phyloP scores from a whole-genome alignment of 345 rosid genomes.

The Eutrema heterophyllum region DNA sequence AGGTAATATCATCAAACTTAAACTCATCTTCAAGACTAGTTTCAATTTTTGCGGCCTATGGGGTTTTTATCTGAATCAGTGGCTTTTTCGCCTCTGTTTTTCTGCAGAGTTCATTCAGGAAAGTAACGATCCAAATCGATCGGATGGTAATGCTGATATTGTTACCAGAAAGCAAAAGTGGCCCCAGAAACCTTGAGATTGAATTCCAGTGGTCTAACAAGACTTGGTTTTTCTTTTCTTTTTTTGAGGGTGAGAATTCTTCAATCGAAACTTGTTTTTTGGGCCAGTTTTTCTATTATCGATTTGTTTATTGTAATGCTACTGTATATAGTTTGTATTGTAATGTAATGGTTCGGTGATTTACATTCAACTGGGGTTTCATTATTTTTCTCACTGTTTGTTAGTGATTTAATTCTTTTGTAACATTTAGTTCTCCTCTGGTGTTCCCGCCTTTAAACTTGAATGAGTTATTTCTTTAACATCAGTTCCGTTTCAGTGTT shows the following conservation, averaged over 20 bases:
- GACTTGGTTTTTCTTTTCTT: not conserved
- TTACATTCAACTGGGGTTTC: not conserved
- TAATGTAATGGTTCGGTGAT: conserved; percentile 11
- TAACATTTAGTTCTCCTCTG: not conserved
- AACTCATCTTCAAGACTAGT: too few relatives aligned
- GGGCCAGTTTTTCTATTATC: not conserved
- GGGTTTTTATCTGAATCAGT: too few relatives aligned
- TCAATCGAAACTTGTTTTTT: conserved; percentile 11
- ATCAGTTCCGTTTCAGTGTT: too few relatives aligned
- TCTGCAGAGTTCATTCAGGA: conserved; percentile 85
- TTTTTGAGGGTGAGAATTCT: not conserved
- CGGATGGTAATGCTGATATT: conserved; percentile 90
- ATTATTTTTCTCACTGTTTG: not conserved
- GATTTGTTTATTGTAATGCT: conserved; percentile 4
- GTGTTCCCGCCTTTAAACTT: too few relatives aligned
- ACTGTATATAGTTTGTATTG: conserved; percentile 30
- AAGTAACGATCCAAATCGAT: conserved; percentile 95
- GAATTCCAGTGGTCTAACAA: conserved; percentile 98
- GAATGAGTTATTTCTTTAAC: too few relatives aligned
- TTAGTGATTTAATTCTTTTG: conserved; percentile 31
- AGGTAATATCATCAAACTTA: conserved; percentile 37
- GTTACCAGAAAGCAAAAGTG: conserved; percentile 89
- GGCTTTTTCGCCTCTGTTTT: not conserved
- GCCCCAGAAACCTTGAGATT: conserved; percentile 84
- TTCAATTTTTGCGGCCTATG: too few relatives aligned